Evolutionary conservation across 2,329 filamentous ascomycete species (phyloP).

Genomic region (Phoma sp.): DNA sequence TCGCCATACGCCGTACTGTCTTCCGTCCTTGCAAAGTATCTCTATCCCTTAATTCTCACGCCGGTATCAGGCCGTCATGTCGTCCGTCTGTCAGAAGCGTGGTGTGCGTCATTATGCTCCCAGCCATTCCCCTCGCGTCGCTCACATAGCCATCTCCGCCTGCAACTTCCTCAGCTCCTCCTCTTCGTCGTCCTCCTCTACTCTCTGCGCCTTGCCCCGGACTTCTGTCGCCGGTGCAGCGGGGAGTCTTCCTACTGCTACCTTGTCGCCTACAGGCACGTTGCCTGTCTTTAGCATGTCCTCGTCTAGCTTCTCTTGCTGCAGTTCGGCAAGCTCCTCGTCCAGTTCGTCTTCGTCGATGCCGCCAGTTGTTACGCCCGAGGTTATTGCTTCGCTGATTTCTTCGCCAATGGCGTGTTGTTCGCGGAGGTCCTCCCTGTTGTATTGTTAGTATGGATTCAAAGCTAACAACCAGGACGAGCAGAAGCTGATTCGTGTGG

Average conservation of each 20-base stretch:
- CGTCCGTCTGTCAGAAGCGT: not conserved
- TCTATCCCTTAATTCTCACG: not conserved
- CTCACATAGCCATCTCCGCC: conserved; percentile 93
- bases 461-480: not conserved
- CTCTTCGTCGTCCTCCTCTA: conserved; percentile 91
- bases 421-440: conserved; percentile 87
- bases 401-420: conserved; percentile 94
- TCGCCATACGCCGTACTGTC: conserved; percentile 31
- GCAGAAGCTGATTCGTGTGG: not conserved
- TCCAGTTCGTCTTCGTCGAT: conserved; percentile 89
- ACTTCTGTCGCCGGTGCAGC: conserved; percentile 72
- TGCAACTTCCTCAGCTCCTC: conserved; percentile 91
- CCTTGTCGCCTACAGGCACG: conserved; percentile 80
- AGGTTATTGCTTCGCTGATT: conserved; percentile 83
- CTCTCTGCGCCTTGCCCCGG: conserved; percentile 33
- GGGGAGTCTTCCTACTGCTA: conserved; percentile 72
- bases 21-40: not conserved
- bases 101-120: not conserved
- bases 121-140: not conserved
- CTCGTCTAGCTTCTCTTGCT: conserved; percentile 92
- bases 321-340: conserved; percentile 81
- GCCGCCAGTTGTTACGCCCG: conserved; percentile 70
- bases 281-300: conserved; percentile 90
- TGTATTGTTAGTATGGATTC: conserved; percentile 5
- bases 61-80: not conserved